Base-by-base conservation (phyloP, 2,329 filamentous ascomycete genomes). In the Diaporthe sp. region DNA sequence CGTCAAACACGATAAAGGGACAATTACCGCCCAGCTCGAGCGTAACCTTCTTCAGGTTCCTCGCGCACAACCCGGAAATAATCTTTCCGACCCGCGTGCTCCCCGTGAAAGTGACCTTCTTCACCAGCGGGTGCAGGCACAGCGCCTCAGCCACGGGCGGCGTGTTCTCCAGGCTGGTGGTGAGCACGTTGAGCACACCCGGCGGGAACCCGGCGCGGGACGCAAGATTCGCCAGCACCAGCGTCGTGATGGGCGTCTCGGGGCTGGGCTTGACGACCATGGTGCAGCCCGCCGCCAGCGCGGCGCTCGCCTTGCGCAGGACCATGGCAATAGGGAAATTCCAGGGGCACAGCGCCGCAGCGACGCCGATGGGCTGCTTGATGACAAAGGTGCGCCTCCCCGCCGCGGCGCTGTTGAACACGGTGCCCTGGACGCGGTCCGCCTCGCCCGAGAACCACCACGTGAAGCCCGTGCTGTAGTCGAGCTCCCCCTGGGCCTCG, bases 61-160 rank as follows among this genome's bases (percentile, higher is more conserved):
- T 88, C 15, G 92, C 92, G 4, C 91, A 92, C 17, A 88, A 86
- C 2, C 86, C 84, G 1, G 92, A 90, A 53, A 95, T 88, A 76
- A 93, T 91, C 51, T 90, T 89, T 5, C 94, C 94, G 0, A 95
- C 90, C 0, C 85, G 83, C 0, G 94, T 94, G 78, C 90, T 92
- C 25, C 94, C 94, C 0, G 94, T 96, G 78, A 96, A 97, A 73
- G 92, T 93, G 72, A 96, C 86, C 81, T 95, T 95, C 68, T 85
- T 85, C 0, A 88, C 83, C 0, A 82, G 73, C 0, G 82, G 83
- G 73, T 88, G 86, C 37, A 83, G 82, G 76, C 86, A 88, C 1
- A 89, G 82, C 0, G 84, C 83, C 79, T 87, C 86, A 17, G 84
- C 85, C 3, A 88, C 80, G 1, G 78, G 71, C 0, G 86, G 86